Conservation (phyloP, 805 yeast genomes). For the Kregervanrija delftensis region DNA sequence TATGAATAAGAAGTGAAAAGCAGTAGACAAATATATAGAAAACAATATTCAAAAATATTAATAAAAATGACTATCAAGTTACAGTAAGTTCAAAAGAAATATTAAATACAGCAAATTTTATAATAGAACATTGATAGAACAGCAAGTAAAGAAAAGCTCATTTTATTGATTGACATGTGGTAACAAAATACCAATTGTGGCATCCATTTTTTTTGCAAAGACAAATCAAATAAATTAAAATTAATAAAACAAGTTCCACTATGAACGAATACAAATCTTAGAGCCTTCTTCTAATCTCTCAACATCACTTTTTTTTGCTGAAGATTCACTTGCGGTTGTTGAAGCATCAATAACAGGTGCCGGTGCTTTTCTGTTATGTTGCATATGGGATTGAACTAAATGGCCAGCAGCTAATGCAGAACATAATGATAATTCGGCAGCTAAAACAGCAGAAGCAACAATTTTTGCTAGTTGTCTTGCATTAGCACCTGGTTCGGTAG, state of each 20-base stretch:
- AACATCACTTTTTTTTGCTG: constrained; percentile 25
- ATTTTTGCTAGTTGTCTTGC: constrained; percentile 89
- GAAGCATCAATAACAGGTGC: constrained; percentile 23
- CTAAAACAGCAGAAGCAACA: constrained; percentile 90
- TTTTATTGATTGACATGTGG: too few relatives aligned
- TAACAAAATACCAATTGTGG: too few relatives aligned
- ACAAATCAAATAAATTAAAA: background rate
- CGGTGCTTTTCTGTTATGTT: constrained; percentile 62
- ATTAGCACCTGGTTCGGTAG: constrained; percentile 88
- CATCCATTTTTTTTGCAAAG: too few relatives aligned
- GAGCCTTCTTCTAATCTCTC: constrained; percentile 62
- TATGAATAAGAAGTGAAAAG: too few relatives aligned
- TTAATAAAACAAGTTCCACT: constrained; percentile 5
- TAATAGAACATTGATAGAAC: too few relatives aligned
- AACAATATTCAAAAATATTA: too few relatives aligned
- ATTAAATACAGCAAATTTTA: too few relatives aligned
- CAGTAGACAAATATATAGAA: too few relatives aligned
- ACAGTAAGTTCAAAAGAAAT: too few relatives aligned
- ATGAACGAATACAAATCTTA: constrained; percentile 66
- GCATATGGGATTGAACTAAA: constrained; percentile 95
- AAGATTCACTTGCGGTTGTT: constrained; percentile 15
- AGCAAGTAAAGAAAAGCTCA: too few relatives aligned
- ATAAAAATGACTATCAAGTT: too few relatives aligned
- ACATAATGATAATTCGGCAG: constrained; percentile 91
- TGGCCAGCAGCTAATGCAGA: constrained; percentile 98